Evolutionary conservation across 768 basidiomycete genomes (phyloP), one percentile per base, ranked within the genome.

Genomic region (Rhizopogon vesiculosus): DNA sequence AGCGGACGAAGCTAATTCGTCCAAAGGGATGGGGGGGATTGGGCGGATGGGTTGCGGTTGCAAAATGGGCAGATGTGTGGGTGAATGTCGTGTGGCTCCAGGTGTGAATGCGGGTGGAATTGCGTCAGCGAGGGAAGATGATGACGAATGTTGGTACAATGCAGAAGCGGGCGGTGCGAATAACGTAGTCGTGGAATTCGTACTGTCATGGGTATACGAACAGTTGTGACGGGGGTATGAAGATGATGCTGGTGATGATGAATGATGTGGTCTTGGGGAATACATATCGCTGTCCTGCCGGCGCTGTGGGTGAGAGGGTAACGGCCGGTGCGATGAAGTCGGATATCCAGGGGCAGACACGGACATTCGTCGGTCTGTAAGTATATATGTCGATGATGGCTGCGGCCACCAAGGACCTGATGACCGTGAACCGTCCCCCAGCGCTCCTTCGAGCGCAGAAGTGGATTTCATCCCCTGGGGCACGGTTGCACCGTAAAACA

Each of bases 41-140:
- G 70, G 70, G 0, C 69, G 69, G 42, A 70, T 70, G 49, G 69
- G 69, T 56, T 70, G 69, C 0, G 69, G 69, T 51, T 70, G 69
- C 2, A 65, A 19, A 19, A 70, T 70, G n/a, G 69, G 70, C 15
- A 70, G 19, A 8, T 22, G 67, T 29, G 40, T 42, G 15, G 56
- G 40, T 33, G 51, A 43, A 52, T 55, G 52, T 54, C 62, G 60
- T 53, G 63, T 57, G 12, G 41, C 54, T 45, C 59, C 56, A 38
- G 64, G 54, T 19, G 54, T 42, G 33, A 69, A 60, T 19, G 33
- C 35, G 15, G 5, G 19, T 29, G 54, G 49, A 53, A 55, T 53
- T 54, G 69, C 69, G 59, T 67, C 62, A 7, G 66, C 61, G 29
- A 70, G 66, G 1, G 69, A 65, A 25, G 61, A 68, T 3, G 68